Evolutionary conservation across 2,329 filamentous ascomycete species (phyloP), one percentile per base, ranked within the genome.

Genomic region (Pestalotiopsis sp.): DNA sequence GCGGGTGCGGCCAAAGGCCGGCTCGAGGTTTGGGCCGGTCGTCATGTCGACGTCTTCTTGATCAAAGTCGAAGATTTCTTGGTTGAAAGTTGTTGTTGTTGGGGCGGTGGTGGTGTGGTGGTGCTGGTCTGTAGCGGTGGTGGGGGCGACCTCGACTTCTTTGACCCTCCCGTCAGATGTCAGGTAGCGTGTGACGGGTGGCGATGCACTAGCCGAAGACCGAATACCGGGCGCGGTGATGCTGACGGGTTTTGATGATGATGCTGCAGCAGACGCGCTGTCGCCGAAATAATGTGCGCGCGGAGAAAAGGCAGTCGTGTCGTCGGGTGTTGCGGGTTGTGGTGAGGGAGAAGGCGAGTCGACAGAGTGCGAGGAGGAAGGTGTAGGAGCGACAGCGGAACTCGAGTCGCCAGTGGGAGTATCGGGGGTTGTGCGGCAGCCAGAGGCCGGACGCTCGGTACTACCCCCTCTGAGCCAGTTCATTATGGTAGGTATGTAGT

Each of bases 11-110:
- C 85, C 83, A 81, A 88, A 83, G 78, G 85, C 84, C 81, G 85
- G 82, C 80, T 91, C 88, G 75, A 89, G 85, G 71, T 84, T 81
- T 68, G 86, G 84, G 74, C 87, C 87, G 73, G 88, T 87, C 73
- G 89, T 89, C 86, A 90, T 90, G 67, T 85, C 79, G 81, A 81
- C 68, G 78, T 82, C 74, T 76, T 82, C 74, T 76, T 75, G 45
- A 74, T 80, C 74, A 66, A 73, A 69, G 41, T 75, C 67, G 45
- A 62, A 45, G n/a, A 25, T 14, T 36, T 58, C 14, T 41, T 20
- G 9, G 41, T 13, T 39, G 11, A 31, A 27, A 27, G 39, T 17
- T 45, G 62, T 23, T 65, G n/a, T 52, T 4, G 57, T 36, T 23
- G 59, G 12, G 14, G 25, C 11, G 11, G 25, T 45, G 31, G 38